Evolutionary conservation across 768 basidiomycete species (phyloP).

Genomic region (Lentinula sp.): DNA sequence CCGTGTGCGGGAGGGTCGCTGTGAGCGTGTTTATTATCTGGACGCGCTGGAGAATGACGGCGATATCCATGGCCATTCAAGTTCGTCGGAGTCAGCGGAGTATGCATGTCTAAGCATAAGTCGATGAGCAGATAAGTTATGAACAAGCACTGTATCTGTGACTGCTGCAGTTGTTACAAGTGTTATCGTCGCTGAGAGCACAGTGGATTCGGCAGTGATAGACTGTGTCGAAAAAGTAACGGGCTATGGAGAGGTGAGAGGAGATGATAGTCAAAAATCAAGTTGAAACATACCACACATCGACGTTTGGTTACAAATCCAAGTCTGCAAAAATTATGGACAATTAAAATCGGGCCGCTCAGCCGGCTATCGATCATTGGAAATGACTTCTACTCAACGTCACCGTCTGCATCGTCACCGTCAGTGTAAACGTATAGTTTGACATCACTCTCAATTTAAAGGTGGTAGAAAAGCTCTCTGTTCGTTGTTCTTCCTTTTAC

Average conservation of each 20-base stretch:
- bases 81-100: not conserved
- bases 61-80: not conserved
- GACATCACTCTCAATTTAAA: not conserved
- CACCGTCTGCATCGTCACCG: not conserved
- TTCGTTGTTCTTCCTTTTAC: not conserved
- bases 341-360: not conserved
- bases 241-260: not conserved
- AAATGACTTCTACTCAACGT: no score
- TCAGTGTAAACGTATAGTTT: not conserved
- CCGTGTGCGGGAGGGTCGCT: constrained; percentile 15
- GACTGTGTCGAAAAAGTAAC: not conserved
- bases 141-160: not conserved
- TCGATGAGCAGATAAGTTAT: not conserved
- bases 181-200: not conserved
- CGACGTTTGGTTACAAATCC: not conserved
- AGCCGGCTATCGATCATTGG: no score
- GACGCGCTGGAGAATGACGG: not conserved
- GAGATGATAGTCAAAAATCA: not conserved
- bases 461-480: not conserved
- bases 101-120: constrained; percentile 1
- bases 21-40: not conserved
- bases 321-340: not conserved
- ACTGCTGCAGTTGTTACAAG: not conserved
- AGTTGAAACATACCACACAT: not conserved
- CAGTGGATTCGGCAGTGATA: not conserved